A percentile compares a stretch with the other conserved stretches of the same genome.
phyloP scores from a whole-genome alignment of 2,329 filamentous ascomycete species.

The Xylaria sp. region DNA sequence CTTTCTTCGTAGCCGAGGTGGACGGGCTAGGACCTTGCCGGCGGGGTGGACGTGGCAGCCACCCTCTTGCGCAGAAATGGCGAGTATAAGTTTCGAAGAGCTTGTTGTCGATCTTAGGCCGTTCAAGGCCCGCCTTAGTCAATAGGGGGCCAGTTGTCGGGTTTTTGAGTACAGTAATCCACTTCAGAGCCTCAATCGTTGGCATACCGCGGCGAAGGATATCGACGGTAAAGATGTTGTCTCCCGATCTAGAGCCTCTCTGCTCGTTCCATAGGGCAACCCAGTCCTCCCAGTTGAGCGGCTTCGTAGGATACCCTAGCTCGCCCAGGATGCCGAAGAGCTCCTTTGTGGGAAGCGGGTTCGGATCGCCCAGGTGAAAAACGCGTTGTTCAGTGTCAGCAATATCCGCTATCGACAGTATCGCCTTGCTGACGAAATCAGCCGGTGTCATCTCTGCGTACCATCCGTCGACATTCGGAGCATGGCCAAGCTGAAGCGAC shows the following conservation, averaged over 20 bases:
- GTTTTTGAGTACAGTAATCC: constrained; percentile 79
- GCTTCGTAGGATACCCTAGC: constrained; percentile 76
- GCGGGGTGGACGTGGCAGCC: constrained; percentile 72
- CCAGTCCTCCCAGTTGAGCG: constrained; percentile 77
- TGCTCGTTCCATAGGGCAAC: constrained; percentile 77
- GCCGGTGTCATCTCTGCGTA: constrained; percentile 86
- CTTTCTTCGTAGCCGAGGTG: constrained; percentile 53
- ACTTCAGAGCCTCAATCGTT: constrained; percentile 73
- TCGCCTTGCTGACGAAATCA: constrained; percentile 80
- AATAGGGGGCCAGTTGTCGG: constrained; percentile 71
- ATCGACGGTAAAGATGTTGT: constrained; percentile 79
- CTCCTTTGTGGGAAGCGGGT: constrained; percentile 71
- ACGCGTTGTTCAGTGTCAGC: constrained; percentile 69
- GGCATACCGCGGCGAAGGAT: constrained; percentile 86
- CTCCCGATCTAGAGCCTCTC: constrained; percentile 69
- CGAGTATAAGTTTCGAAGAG: constrained; percentile 82
- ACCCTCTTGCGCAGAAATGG: constrained; percentile 82
- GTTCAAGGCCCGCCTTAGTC: constrained; percentile 61
- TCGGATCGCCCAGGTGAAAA: constrained; percentile 79
- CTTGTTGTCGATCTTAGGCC: constrained; percentile 74
- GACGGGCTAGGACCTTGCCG: constrained; percentile 50
- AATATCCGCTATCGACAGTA: constrained; percentile 75
- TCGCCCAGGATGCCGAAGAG: constrained; percentile 72
- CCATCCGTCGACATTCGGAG: constrained; percentile 78
- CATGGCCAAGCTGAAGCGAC: constrained; percentile 76